Evolutionary conservation across 2,329 filamentous ascomycete genomes (phyloP).

Genomic region (Chrysosporium keratinophilum): DNA sequence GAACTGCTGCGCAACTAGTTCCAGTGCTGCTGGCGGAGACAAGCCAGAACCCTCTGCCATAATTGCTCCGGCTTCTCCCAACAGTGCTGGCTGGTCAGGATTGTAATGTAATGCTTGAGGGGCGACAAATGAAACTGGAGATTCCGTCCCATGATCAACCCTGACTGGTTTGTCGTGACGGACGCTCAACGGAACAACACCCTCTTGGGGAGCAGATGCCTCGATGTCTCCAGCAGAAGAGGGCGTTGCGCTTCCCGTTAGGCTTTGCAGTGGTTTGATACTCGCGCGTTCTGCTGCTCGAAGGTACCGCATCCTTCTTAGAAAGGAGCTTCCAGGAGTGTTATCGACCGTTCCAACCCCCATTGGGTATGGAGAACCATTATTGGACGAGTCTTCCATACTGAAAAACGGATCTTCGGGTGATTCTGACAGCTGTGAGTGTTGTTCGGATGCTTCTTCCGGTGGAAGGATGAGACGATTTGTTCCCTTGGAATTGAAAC

Average conservation of each 20-base stretch:
- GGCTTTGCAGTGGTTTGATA: conserved; percentile 17
- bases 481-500: neutral
- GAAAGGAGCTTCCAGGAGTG: conserved; percentile 23
- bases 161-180: conserved; percentile 26
- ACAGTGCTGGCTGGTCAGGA: conserved; percentile 12
- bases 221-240: conserved; percentile 36
- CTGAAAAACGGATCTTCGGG: neutral
- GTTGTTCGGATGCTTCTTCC: neutral
- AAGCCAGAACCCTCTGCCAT: neutral
- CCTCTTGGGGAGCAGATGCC: conserved; percentile 24
- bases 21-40: neutral
- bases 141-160: conserved; percentile 16
- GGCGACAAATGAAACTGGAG: conserved; percentile 23
- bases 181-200: conserved; percentile 28
- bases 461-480: neutral
- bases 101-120: conserved; percentile 22
- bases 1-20: conserved; percentile 7
- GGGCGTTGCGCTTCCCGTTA: conserved; percentile 30
- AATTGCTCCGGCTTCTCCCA: conserved; percentile 5
- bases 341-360: conserved; percentile 20
- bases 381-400: conserved; percentile 9
- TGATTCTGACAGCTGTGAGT: neutral
- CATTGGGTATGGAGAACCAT: neutral
- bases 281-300: conserved; percentile 24
- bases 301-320: conserved; percentile 26